phyloP scores from a whole-genome alignment of 495 filamentous ascomycete genomes.

The Lasiosphaeriaceae sp. region DNA sequence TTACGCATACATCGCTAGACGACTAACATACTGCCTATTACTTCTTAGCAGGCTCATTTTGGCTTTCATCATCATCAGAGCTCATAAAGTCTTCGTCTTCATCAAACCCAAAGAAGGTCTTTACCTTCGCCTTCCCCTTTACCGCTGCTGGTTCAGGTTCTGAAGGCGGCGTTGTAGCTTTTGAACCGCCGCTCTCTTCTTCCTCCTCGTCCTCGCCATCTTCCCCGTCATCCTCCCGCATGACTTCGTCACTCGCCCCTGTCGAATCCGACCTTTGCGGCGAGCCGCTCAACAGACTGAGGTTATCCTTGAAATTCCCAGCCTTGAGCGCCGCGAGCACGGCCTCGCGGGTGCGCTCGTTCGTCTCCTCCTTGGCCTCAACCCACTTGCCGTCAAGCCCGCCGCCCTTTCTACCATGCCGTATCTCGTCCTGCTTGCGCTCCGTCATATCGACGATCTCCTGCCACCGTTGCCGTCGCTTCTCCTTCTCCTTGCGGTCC shows the following conservation, averaged over 20 bases:
- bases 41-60: constrained; percentile 23
- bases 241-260: constrained; percentile 31
- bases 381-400: constrained; percentile 84
- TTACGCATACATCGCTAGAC: no score
- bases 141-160: constrained; percentile 16
- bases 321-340: constrained; percentile 73
- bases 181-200: constrained; percentile 33
- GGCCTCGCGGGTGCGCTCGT: constrained; percentile 78
- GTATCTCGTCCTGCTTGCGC: constrained; percentile 73
- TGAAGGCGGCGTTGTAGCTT: constrained; percentile 31
- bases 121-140: constrained; percentile 39
- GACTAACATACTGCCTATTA: background rate
- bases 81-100: constrained; percentile 91
- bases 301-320: constrained; percentile 53
- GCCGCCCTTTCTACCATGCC: constrained; percentile 61
- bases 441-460: constrained; percentile 80
- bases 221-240: constrained; percentile 32
- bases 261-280: constrained; percentile 35
- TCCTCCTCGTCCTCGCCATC: constrained; percentile 33
- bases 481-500: constrained; percentile 87
- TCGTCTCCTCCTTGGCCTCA: constrained; percentile 82
- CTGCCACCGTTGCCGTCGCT: constrained; percentile 74
- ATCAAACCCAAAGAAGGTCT: constrained; percentile 78
- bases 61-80: constrained; percentile 57
- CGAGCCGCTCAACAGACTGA: constrained; percentile 35